A percentile compares a stretch with the other conserved stretches of the same genome.
Conservation (phyloP, 2,329 filamentous ascomycete species). For the Talaromyces funiculosus region DNA sequence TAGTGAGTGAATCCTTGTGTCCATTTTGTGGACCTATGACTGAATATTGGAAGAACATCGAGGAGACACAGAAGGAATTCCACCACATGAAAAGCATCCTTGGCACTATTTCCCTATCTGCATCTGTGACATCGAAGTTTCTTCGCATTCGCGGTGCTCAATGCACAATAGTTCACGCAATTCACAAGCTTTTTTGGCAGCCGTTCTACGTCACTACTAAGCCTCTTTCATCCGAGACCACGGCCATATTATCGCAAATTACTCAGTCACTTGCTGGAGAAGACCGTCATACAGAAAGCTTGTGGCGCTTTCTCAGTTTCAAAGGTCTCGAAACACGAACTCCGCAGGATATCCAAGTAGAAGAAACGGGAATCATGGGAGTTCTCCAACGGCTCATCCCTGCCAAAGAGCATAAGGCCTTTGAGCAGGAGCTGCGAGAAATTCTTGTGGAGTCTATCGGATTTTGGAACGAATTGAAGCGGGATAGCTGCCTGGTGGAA, state of each 20-base stretch:
- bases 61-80: slow-evolving; percentile 1
- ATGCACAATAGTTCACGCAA: neutral
- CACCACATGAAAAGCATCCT: neutral
- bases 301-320: slow-evolving; percentile 3
- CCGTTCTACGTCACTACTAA: slow-evolving; percentile 2
- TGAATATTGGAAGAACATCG: slow-evolving; percentile 2
- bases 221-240: neutral
- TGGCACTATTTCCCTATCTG: slow-evolving; percentile 1
- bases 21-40: neutral
- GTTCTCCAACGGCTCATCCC: neutral
- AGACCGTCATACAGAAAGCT: slow-evolving; percentile 2
- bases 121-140: slow-evolving; percentile 2
- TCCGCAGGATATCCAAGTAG: neutral
- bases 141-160: slow-evolving; percentile 1
- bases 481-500: slow-evolving; percentile 3
- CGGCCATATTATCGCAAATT: neutral
- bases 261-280: neutral
- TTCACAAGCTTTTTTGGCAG: neutral
- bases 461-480: slow-evolving; percentile 4
- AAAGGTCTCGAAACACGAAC: neutral
- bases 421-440: neutral
- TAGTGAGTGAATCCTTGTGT: neutral
- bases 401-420: neutral
- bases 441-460: slow-evolving; percentile 1
- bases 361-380: neutral